phyloP scores from a whole-genome alignment of 805 yeast species.

The Saccharomyces kudriavzevii region DNA sequence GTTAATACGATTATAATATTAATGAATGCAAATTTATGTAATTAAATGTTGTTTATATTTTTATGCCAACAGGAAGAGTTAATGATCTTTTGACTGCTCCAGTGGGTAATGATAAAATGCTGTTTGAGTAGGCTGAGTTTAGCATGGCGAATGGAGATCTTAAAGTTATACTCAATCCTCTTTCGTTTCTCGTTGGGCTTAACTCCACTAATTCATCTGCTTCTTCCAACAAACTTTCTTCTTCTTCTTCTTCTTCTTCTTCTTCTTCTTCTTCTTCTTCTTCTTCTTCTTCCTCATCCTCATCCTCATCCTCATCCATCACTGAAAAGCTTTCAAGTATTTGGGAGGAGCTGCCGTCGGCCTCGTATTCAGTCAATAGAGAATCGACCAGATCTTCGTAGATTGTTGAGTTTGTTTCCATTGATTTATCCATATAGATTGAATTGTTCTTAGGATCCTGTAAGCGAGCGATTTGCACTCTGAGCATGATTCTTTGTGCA shows the following conservation, averaged over 20 bases:
- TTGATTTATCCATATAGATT: conserved; percentile 1
- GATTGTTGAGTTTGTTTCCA: conserved; percentile 1
- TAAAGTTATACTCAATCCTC: conserved; percentile 3
- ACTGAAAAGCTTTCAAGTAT: not conserved
- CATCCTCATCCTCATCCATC: conserved; percentile 5
- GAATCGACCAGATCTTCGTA: conserved; percentile 10
- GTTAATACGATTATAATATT: not conserved
- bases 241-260: not conserved
- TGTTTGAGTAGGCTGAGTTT: conserved; percentile 4
- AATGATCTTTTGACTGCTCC: conserved; percentile 21
- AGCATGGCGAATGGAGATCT: conserved; percentile 7
- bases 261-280: conserved; percentile 4
- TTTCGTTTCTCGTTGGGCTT: not conserved
- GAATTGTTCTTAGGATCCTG: conserved; percentile 11
- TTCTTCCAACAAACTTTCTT: not conserved
- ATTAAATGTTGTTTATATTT: conserved; percentile 9
- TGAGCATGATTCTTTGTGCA: conserved; percentile 21
- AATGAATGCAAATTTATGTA: not conserved
- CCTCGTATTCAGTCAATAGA: conserved; percentile 9
- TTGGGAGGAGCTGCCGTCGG: conserved; percentile 5
- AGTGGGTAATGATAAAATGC: conserved; percentile 15
- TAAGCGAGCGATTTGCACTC: conserved; percentile 22
- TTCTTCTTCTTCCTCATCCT: conserved; percentile 4
- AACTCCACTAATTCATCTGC: not conserved
- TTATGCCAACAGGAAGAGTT: conserved; percentile 27